Evolutionary conservation across 805 yeast species (phyloP).

Genomic region (Torulaspora quercuum): DNA sequence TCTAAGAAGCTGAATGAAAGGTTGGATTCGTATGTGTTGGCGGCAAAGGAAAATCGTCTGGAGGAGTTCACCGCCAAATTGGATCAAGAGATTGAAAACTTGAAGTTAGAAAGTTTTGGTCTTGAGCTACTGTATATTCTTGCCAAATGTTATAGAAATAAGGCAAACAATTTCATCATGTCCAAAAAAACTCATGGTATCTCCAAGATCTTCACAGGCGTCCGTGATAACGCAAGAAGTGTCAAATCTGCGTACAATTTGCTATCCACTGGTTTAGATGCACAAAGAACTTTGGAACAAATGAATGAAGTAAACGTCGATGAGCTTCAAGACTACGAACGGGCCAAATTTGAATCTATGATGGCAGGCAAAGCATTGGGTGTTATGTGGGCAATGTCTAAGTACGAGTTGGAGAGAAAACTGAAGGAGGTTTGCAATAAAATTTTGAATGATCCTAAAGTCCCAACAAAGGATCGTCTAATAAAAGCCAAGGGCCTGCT

Average conservation of each 20-base stretch:
- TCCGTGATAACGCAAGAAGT: conserved; percentile 78
- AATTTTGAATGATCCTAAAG: conserved; percentile 64
- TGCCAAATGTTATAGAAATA: conserved; percentile 71
- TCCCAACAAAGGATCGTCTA: conserved; percentile 57
- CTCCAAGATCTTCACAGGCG: conserved; percentile 74
- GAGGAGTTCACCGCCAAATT: conserved; percentile 50
- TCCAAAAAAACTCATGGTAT: conserved; percentile 83
- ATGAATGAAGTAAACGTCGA: conserved; percentile 66
- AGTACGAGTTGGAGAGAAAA: conserved; percentile 78
- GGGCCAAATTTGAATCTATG: conserved; percentile 74
- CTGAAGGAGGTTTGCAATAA: conserved; percentile 77
- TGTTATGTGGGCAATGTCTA: conserved; percentile 93
- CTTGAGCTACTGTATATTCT: conserved; percentile 78
- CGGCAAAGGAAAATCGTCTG: conserved; percentile 47
- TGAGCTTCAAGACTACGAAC: conserved; percentile 54
- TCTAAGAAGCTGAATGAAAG: conserved; percentile 46
- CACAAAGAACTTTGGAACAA: conserved; percentile 73
- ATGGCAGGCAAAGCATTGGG: conserved; percentile 87
- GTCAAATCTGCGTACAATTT: conserved; percentile 83
- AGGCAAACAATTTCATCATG: conserved; percentile 68
- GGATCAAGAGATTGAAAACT: conserved; percentile 62
- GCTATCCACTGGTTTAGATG: conserved; percentile 80
- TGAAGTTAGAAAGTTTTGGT: conserved; percentile 95
- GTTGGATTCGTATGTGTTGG: conserved; percentile 44
- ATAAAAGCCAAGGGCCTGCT: conserved; percentile 78